phyloP scores from a whole-genome alignment of 495 filamentous ascomycete genomes.

The Daldinia vernicosa region DNA sequence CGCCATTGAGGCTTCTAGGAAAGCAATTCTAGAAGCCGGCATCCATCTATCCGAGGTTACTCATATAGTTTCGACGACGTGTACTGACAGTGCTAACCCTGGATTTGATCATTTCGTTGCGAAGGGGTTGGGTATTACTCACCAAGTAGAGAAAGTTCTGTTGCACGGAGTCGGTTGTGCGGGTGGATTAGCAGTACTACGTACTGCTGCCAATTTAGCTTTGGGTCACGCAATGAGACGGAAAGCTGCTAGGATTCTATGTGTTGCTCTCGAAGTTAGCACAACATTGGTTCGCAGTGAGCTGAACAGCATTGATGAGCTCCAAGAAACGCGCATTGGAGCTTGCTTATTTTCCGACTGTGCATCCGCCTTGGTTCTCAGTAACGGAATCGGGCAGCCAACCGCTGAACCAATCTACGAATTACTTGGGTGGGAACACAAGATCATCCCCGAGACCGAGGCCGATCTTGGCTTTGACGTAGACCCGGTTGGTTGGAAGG shows the following conservation, averaged over 20 bases:
- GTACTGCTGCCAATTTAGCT: constrained; percentile 69
- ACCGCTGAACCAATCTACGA: constrained; percentile 58
- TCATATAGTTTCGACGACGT: constrained; percentile 72
- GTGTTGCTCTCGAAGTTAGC: constrained; percentile 68
- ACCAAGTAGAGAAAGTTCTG: constrained; percentile 64
- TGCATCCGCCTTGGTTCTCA: constrained; percentile 66
- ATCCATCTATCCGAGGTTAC: constrained; percentile 63
- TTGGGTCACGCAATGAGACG: constrained; percentile 62
- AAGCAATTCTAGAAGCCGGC: constrained; percentile 66
- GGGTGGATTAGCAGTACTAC: constrained; percentile 70
- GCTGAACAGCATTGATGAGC: constrained; percentile 62
- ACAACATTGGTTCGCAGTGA: constrained; percentile 67
- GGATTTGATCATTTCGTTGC: constrained; percentile 72
- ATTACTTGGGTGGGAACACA: constrained; percentile 67
- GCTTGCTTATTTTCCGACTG: constrained; percentile 70
- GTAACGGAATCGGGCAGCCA: constrained; percentile 60
- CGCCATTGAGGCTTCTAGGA: constrained; percentile 64
- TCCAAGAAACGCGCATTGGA: constrained; percentile 65
- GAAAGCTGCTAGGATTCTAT: constrained; percentile 64
- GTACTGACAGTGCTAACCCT: constrained; percentile 73
- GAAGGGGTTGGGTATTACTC: constrained; percentile 60
- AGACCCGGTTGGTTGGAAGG: constrained; percentile 69
- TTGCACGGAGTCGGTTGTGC: constrained; percentile 69
- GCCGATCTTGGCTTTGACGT: constrained; percentile 67
- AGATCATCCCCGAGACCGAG: constrained; percentile 63